phyloP scores from a whole-genome alignment of 208 protist genomes.

The Strigomonas galati region DNA sequence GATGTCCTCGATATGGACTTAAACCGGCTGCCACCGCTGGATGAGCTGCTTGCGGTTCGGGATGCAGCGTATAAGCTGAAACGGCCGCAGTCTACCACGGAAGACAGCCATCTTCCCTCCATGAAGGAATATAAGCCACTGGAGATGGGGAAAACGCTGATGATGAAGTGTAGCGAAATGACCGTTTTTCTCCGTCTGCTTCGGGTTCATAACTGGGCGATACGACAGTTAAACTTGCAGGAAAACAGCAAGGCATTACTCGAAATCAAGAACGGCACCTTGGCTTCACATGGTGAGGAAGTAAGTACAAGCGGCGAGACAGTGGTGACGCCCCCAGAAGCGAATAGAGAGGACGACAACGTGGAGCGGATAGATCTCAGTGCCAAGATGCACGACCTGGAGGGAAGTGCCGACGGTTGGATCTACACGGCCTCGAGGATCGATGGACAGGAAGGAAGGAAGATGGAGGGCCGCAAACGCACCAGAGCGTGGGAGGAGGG shows the following conservation, averaged over 20 bases:
- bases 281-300: not conserved
- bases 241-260: slow-evolving; percentile 29
- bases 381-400: not conserved
- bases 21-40: slow-evolving; percentile 50
- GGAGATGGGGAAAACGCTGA: slow-evolving; percentile 16
- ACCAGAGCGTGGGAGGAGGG: slow-evolving; percentile 41
- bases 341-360: not conserved
- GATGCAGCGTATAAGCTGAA: slow-evolving; percentile 28
- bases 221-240: slow-evolving; percentile 29
- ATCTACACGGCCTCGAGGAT: slow-evolving; percentile 44
- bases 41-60: slow-evolving; percentile 47
- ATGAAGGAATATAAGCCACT: slow-evolving; percentile 62
- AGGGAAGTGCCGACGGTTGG: slow-evolving; percentile 63
- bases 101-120: slow-evolving; percentile 51
- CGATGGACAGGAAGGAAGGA: slow-evolving; percentile 26
- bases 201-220: slow-evolving; percentile 78
- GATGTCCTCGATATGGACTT: slow-evolving; percentile 71
- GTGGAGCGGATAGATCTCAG: not conserved
- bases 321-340: not conserved
- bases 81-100: slow-evolving; percentile 36
- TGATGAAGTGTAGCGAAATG: slow-evolving; percentile 53
- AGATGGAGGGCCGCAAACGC: slow-evolving; percentile 40
- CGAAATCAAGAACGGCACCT: slow-evolving; percentile 29
- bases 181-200: slow-evolving; percentile 70
- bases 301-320: not conserved